Evolutionary conservation across 805 yeast species (phyloP).

Genomic region (Monosporozyma unispora): DNA sequence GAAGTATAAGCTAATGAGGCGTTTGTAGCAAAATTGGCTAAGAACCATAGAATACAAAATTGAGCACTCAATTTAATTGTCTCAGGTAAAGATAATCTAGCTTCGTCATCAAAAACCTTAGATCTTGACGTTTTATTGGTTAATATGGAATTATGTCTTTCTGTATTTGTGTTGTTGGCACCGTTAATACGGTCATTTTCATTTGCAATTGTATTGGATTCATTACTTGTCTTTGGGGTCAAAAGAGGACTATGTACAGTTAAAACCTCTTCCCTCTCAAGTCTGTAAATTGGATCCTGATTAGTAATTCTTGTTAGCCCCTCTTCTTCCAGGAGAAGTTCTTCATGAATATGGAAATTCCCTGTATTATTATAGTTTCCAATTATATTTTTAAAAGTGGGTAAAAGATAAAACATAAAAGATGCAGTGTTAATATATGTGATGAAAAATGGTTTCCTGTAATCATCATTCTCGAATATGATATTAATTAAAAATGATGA

Average conservation of each 20-base stretch:
- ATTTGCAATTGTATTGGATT: not conserved
- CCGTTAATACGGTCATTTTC: not conserved
- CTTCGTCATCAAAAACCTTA: not conserved
- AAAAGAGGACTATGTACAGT: conserved; percentile 3
- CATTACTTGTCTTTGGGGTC: not conserved
- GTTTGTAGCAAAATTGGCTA: conserved; percentile 82
- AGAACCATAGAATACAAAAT: conserved; percentile 83
- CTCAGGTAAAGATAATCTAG: conserved; percentile 37
- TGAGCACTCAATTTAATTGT: conserved; percentile 69
- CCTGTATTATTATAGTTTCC: conserved; percentile 26
- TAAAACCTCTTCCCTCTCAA: conserved; percentile 1
- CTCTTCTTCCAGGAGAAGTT: conserved; percentile 26
- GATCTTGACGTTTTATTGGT: not conserved
- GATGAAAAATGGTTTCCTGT: conserved; percentile 83
- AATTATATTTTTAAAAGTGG: conserved; percentile 34
- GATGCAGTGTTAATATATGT: conserved; percentile 88
- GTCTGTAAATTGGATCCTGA: conserved; percentile 1
- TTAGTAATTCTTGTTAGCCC: conserved; percentile 11
- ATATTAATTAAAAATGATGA: conserved; percentile 80
- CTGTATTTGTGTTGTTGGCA: not conserved
- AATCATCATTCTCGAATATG: conserved; percentile 57
- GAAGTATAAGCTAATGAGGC: conserved; percentile 81
- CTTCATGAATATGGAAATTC: conserved; percentile 19
- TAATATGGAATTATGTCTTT: not conserved
- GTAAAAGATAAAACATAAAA: conserved; percentile 68